Evolutionary conservation across 106 monocot genomes (phyloP).

Genomic region (Phalaenopsis equestris): DNA sequence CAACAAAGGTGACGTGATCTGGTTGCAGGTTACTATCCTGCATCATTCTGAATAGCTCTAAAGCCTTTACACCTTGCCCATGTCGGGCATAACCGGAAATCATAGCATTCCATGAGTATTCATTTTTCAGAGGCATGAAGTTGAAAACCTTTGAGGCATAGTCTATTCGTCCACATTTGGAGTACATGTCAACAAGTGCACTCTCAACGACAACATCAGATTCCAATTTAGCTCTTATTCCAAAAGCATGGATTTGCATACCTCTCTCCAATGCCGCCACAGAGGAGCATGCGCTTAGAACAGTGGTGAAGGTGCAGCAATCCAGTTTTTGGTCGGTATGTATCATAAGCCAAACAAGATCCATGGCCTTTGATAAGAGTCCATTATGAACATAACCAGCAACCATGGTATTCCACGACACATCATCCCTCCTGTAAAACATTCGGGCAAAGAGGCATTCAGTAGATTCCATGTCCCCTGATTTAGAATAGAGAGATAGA

Average conservation of each 20-base stretch:
- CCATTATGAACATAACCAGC: conserved; percentile 74
- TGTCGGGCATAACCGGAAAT: conserved; percentile 77
- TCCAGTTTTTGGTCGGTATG: conserved; percentile 51
- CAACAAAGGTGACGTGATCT: conserved; percentile 70
- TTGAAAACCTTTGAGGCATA: conserved; percentile 55
- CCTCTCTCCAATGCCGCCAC: conserved; percentile 62
- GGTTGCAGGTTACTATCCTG: conserved; percentile 23
- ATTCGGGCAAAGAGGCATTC: conserved; percentile 56
- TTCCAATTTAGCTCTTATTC: conserved; percentile 27
- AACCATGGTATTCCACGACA: conserved; percentile 91
- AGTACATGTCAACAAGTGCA: conserved; percentile 86
- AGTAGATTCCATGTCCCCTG: conserved; percentile 48
- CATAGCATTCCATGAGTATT: conserved; percentile 88
- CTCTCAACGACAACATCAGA: conserved; percentile 72
- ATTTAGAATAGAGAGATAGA: conserved; percentile 66
- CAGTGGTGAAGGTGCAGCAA: conserved; percentile 52
- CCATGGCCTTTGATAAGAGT: conserved; percentile 50
- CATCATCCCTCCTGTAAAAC: conserved; percentile 44
- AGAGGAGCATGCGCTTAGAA: conserved; percentile 72
- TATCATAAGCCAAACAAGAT: conserved; percentile 78
- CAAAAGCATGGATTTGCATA: conserved; percentile 78
- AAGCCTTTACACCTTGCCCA: conserved; percentile 50
- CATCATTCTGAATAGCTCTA: conserved; percentile 65
- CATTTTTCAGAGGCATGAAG: conserved; percentile 53
- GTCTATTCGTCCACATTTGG: conserved; percentile 80